Base-by-base conservation (phyloP, 73 alveolate species). In the Urostyla sp. region DNA sequence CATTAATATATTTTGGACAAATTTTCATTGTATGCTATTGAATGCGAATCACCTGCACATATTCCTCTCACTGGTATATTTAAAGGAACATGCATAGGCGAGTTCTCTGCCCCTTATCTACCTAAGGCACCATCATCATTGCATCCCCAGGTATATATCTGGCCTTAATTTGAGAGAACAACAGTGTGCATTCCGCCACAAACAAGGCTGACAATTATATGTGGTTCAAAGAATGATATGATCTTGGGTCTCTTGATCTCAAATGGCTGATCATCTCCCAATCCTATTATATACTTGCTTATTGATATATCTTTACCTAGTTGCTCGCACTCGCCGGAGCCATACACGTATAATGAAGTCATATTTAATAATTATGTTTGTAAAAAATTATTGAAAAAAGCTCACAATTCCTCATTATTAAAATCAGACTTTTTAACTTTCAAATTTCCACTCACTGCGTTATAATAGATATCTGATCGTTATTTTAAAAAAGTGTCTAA, bases 111-210 rank as follows among this genome's bases (percentile, higher is more conserved):
- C 13, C 95, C 97, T 15, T 38, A 36, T 31, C 95, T 57, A 16
- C 98, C 98, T 27, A 93, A 72, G 27, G 94, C 92, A 0, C 92
- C 96, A 66, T 90, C 94, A 81, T 93, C 98, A 11, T 90, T 86
- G 73, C 95, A 93, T 20, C 98, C 98, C 93, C 95, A 93, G 32
- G 93, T 60, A 63, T 77, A 90, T 18, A 93, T 91, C 56, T 84
- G 79, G 38, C 98, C 98, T 54, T 77, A 60, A 0, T 87, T 67
- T 1, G 96, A 73, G 48, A 92, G 84, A 15, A 86, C 91, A n/a
- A 92, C 72, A 8, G 98, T 92, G 54, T 83, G 92, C 90, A 86
- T 72, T 51, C 90, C 90, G 43, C 96, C 96, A 66, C 98, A 93
- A 26, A 76, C 90, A 15, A 93, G 76, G 82, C 72, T 75, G 18